Evolutionary conservation across 2,329 filamentous ascomycete genomes (phyloP).

Genomic region (Verticillium zaregamsianum): DNA sequence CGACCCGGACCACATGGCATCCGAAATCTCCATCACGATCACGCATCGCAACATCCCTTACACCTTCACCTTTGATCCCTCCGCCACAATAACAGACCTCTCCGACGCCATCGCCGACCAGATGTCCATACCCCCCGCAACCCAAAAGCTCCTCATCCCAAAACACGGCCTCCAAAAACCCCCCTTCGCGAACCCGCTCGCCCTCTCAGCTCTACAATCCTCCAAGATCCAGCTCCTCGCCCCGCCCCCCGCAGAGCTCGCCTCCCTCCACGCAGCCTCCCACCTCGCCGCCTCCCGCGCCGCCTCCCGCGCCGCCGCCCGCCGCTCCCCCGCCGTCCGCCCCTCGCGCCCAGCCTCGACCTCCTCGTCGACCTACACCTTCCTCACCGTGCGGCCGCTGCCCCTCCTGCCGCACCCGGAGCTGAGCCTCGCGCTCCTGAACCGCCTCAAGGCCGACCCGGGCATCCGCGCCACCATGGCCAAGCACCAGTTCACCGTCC

Average conservation of each 20-base stretch:
- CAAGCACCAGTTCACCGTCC: slow-evolving; percentile 79
- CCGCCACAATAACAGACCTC: slow-evolving; percentile 53
- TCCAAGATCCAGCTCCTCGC: slow-evolving; percentile 66
- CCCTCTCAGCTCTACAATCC: slow-evolving; percentile 41
- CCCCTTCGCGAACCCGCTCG: slow-evolving; percentile 57
- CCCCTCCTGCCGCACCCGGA: slow-evolving; percentile 72
- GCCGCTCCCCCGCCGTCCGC: slow-evolving; percentile 23
- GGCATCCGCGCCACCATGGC: slow-evolving; percentile 83
- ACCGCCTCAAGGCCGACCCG: slow-evolving; percentile 73
- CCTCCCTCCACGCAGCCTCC: slow-evolving; percentile 46
- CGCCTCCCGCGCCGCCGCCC: slow-evolving; percentile 29
- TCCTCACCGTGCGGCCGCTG: slow-evolving; percentile 72
- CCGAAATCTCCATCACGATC: slow-evolving; percentile 38
- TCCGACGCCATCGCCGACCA: slow-evolving; percentile 50
- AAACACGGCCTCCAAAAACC: slow-evolving; percentile 62
- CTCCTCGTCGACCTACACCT: slow-evolving; percentile 68
- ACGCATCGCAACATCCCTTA: slow-evolving; percentile 42
- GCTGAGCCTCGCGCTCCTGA: slow-evolving; percentile 66
- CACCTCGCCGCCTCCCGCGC: slow-evolving; percentile 45
- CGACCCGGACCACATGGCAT: slow-evolving; percentile 1
- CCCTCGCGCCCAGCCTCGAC: slow-evolving; percentile 26
- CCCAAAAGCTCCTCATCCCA: slow-evolving; percentile 67
- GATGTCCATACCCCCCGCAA: slow-evolving; percentile 54
- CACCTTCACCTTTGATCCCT: slow-evolving; percentile 36
- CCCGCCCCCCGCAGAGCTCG: slow-evolving; percentile 55